Evolutionary conservation across 2,329 filamentous ascomycete species (phyloP), one percentile per base, ranked within the genome.

Genomic region (Fusarium coffeatum): DNA sequence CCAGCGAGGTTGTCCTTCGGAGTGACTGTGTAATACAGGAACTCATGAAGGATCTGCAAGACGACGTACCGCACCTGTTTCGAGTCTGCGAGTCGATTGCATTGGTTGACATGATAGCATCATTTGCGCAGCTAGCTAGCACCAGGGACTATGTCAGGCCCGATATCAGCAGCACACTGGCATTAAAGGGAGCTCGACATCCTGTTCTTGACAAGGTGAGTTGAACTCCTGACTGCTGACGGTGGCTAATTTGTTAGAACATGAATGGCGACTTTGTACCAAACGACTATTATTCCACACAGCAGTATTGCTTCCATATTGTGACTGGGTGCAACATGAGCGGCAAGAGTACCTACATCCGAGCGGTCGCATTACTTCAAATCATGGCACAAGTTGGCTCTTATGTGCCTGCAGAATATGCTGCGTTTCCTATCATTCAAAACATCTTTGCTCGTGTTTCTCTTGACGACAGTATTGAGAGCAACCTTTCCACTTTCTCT

Each of bases 271-370:
- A 87, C 23, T 97, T 92, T 76, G 84, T 98, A 6, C 92, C 96
- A 0, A 98, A 98, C 69, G 94, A 98, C 75, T 92, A 94, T 28
- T 98, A 94, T 74, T 91, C 93, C 5, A 92, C 90, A 0, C 86
- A 91, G 34, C 90, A 95, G 64, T 89, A 90, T 37, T 89, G 94
- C 3, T 97, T 98, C 74, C 94, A 98, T 71, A 92, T 98, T 66
- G 90, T 99, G 68, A 98, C 95, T 0, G 95, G 96, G 6, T 97
- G 93, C 78, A 99, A 99, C 74, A 99, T 99, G 96, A 97, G 93
- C 73, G 96, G 94, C 1, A 99, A 98, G 78, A 97, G 92, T 69
- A 99, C 94, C 0, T 98, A 98, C 76, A 97, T 98, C 67, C 89
- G 93, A 51, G 91, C 92, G 3, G 85, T 97, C 25, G 93, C 95